Conservation (phyloP, 106 monocot species). For the Allium sativum region DNA sequence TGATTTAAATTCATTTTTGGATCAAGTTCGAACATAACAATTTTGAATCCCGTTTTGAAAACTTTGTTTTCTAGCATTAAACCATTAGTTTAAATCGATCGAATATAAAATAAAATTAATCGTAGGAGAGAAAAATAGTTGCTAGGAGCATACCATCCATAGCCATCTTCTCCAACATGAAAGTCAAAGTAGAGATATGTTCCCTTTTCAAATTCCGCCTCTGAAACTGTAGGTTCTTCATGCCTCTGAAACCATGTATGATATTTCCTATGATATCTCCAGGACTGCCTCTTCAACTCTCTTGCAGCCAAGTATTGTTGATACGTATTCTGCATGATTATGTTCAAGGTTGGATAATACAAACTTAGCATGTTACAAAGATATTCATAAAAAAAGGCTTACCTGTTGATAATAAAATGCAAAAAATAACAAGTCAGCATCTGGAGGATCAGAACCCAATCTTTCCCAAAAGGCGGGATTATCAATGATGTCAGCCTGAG, state of each 20-base stretch:
- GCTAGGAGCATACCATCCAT: constrained; percentile 65
- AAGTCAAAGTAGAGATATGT: constrained; percentile 99
- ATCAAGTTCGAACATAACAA: too few relatives aligned
- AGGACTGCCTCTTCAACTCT: constrained; percentile 88
- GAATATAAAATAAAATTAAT: too few relatives aligned
- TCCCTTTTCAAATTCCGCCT: constrained; percentile 87
- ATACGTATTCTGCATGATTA: constrained; percentile 70
- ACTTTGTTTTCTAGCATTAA: too few relatives aligned
- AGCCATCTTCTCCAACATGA: constrained; percentile 67
- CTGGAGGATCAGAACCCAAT: constrained; percentile 48
- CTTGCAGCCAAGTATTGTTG: constrained; percentile 94
- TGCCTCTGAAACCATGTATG: constrained; percentile 99
- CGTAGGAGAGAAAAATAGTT: too few relatives aligned
- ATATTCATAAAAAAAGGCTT: neutral
- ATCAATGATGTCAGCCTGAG: constrained; percentile 59
- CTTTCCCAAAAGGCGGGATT: constrained; percentile 95
- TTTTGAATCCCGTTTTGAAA: too few relatives aligned
- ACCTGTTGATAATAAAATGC: constrained; percentile 99
- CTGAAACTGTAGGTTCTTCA: constrained; percentile 90
- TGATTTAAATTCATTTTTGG: too few relatives aligned
- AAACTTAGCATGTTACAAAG: neutral
- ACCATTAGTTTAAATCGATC: too few relatives aligned
- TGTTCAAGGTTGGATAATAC: constrained; percentile 3
- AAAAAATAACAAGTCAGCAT: constrained; percentile 83
- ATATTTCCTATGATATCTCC: constrained; percentile 93